Evolutionary conservation across 129 eudicot genomes (phyloP).

Genomic region (Chrysanthemum seticuspe): DNA sequence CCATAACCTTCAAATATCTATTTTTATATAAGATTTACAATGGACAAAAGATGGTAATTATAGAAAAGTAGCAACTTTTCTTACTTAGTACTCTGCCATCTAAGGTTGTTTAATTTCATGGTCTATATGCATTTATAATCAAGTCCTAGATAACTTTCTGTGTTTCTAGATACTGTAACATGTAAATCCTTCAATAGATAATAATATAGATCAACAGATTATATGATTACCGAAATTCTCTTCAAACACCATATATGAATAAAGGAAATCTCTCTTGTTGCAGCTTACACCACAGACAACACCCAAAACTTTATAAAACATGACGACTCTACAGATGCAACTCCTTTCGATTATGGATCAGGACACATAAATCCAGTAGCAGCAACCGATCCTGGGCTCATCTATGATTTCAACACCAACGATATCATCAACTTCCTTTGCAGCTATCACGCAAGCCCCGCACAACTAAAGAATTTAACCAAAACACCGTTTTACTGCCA

Average conservation of each 20-base stretch:
- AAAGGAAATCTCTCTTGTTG: not conserved
- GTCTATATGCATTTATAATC: too few species aligned
- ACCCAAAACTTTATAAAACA: conserved; percentile 37
- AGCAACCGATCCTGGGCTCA: conserved; percentile 54
- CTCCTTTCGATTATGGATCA: conserved; percentile 66
- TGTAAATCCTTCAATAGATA: too few species aligned
- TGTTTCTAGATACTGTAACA: too few species aligned
- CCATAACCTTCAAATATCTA: too few species aligned
- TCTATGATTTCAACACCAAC: conserved; percentile 44
- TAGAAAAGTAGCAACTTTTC: too few species aligned
- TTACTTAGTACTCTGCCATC: too few species aligned
- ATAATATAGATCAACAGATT: too few species aligned
- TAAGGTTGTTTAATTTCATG: too few species aligned
- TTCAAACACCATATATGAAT: not conserved
- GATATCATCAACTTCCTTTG: conserved; percentile 56
- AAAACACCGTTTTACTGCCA: conserved; percentile 36
- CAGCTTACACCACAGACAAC: conserved; percentile 55
- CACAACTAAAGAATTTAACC: conserved; percentile 57
- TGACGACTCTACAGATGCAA: conserved; percentile 37
- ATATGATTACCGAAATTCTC: not conserved
- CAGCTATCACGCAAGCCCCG: conserved; percentile 51
- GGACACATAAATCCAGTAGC: conserved; percentile 61
- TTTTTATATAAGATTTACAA: too few species aligned
- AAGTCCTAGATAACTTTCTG: too few species aligned
- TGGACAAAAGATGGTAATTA: too few species aligned